A percentile compares a stretch with the other conserved stretches of the same genome.
These are phyloP conservation scores for Clathrospora elynae DNA, from an alignment of 2,329 filamentous ascomycete species.

Conservation along the genomic window DNA sequence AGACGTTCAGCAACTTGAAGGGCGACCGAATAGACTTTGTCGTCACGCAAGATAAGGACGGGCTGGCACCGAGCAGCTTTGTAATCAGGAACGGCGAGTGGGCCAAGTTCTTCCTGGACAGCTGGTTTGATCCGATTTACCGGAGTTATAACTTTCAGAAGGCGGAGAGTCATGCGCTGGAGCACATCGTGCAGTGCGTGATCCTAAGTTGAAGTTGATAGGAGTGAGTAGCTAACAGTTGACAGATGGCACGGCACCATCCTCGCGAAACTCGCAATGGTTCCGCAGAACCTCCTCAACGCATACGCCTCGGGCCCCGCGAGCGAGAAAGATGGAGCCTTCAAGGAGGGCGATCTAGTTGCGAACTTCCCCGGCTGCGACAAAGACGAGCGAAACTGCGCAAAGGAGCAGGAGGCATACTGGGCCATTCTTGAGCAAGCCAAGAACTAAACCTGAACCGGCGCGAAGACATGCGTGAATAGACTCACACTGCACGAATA, in stretches of 20 bases:
- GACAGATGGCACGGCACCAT: conserved; percentile 94
- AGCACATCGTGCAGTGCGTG: conserved; percentile 58
- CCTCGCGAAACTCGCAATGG: conserved; percentile 81
- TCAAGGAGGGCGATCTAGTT: conserved; percentile 83
- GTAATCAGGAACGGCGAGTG: conserved; percentile 84
- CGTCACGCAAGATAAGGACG: conserved; percentile 81
- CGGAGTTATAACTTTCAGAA: conserved; percentile 95
- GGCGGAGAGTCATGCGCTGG: conserved; percentile 87
- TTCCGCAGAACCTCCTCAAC: conserved; percentile 86
- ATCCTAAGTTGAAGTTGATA: background rate
- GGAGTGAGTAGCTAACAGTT: conserved; percentile 30
- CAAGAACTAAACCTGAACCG: conserved; percentile 11
- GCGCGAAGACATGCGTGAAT: background rate
- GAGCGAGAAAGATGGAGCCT: conserved; percentile 58
- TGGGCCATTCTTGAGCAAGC: conserved; percentile 43
- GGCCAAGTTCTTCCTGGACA: conserved; percentile 89
- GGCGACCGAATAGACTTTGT: conserved; percentile 80
- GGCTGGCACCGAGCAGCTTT: conserved; percentile 77
- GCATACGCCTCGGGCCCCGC: conserved; percentile 65
- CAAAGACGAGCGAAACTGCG: conserved; percentile 65
- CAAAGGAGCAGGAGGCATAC: conserved; percentile 68
- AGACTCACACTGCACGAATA: too few species aligned
- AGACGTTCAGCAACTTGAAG: conserved; percentile 83
- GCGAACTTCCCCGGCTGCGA: conserved; percentile 79
- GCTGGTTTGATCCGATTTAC: conserved; percentile 95